Conservation (phyloP, 306 rosid genomes). For the Prunus armeniaca region DNA sequence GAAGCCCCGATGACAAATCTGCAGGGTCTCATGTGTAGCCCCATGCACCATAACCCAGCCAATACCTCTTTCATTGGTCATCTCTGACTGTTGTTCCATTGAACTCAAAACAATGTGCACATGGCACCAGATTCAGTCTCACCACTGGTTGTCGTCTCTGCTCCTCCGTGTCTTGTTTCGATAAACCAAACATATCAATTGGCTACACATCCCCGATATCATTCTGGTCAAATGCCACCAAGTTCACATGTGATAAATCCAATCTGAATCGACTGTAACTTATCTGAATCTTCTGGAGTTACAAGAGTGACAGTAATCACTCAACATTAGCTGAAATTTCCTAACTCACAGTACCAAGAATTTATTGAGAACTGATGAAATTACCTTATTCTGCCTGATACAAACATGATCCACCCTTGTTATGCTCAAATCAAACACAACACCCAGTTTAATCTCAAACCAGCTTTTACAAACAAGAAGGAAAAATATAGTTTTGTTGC, state of each 20-base stretch:
- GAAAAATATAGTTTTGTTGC: neutral
- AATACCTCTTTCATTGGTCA: neutral
- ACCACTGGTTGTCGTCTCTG: neutral
- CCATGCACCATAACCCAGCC: neutral
- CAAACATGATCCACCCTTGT: too few species aligned
- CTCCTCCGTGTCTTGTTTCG: neutral
- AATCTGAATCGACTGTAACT: neutral
- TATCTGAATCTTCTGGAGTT: neutral
- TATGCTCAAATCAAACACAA: too few species aligned
- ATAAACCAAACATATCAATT: neutral
- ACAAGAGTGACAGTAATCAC: neutral
- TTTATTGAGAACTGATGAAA: too few species aligned
- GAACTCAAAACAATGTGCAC: neutral
- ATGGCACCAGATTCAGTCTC: neutral
- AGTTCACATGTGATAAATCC: neutral
- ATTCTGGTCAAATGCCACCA: neutral
- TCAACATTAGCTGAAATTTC: neutral
- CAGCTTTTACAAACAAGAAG: too few species aligned
- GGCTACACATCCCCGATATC: neutral
- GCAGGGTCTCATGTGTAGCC: neutral
- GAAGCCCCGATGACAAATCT: neutral
- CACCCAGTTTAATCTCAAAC: too few species aligned
- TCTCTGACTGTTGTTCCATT: neutral
- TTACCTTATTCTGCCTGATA: too few species aligned
- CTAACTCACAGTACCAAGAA: neutral